Conservation (phyloP, 1,284 basidiomycete genomes). For the Mycosarcoma mackinlayi region DNA sequence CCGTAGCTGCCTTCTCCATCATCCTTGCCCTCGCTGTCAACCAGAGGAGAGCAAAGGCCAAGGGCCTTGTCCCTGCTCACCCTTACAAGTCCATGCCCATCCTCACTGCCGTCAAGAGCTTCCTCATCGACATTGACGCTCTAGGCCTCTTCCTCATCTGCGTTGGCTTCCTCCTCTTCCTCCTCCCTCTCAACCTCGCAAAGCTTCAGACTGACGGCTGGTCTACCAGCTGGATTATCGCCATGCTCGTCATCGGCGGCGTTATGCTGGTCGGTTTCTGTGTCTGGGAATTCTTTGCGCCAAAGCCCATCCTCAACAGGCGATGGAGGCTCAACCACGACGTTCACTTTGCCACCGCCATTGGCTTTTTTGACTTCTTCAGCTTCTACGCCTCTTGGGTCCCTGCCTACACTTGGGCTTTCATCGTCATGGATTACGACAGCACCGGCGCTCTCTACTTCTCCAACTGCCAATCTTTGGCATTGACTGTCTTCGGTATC, state of each 20-base stretch:
- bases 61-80: slow-evolving; percentile 52
- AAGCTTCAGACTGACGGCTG: slow-evolving; percentile 50
- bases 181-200: slow-evolving; percentile 59
- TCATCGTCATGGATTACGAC: slow-evolving; percentile 48
- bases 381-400: slow-evolving; percentile 62
- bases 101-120: slow-evolving; percentile 11
- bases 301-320: slow-evolving; percentile 59
- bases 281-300: slow-evolving; percentile 57
- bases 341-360: slow-evolving; percentile 58
- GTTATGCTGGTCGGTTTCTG: slow-evolving; percentile 50
- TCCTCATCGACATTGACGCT: slow-evolving; percentile 60
- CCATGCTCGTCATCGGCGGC: slow-evolving; percentile 61
- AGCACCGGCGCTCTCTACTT: slow-evolving; percentile 53
- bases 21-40: slow-evolving; percentile 56
- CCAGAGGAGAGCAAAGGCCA: slow-evolving; percentile 54
- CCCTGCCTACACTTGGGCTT: slow-evolving; percentile 51
- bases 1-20: slow-evolving; percentile 60
- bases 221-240: slow-evolving; percentile 62
- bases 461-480: slow-evolving; percentile 59
- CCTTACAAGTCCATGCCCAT: slow-evolving; percentile 54
- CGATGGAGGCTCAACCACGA: slow-evolving; percentile 64
- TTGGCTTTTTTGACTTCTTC: slow-evolving; percentile 67
- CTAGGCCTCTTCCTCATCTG: slow-evolving; percentile 63
- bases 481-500: slow-evolving; percentile 65
- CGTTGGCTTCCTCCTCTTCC: slow-evolving; percentile 62